Base-by-base conservation (phyloP, 306 rosid genomes). In the Sophora flavescens region DNA sequence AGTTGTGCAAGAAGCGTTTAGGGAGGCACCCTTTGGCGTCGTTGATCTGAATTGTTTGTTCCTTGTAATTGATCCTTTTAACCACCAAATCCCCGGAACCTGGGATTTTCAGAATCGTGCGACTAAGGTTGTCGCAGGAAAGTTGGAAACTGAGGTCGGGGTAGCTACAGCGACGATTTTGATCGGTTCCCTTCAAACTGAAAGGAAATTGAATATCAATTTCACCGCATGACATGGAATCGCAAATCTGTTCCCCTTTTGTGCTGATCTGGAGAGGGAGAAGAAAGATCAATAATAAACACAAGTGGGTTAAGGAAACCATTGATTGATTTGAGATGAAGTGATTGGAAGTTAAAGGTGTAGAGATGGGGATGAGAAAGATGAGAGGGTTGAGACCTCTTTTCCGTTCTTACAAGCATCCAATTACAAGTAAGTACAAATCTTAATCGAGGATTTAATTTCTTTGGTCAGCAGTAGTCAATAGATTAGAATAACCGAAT, bases 161-260 rank as follows among this genome's bases (percentile, higher is more conserved):
- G 7, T 14, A 76, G 50, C 68, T 33, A 13, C 85, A 81, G 1
- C 8, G 8, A 36, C 6, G 36, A 4, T 54, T 61, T 76, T 81
- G 62, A 17, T 63, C 76, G 17, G 63, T 6, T 53, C 28, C 58
- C 70, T 22, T 76, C 15, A 81, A 62, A 0, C 50, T 39, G 22
- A 81, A 81, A n/a, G 85, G 85, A 13, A 81, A 81, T 5, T 48
- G 14, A 6, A 81, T 76, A 18, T 63, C 63, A 2, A 70, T 36
- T 2, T 54, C 58, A 7, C 78, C 85, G 1, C 85, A 81, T 62
- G 78, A 6, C 14, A 44, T 6, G 48, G 3, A 26, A 0, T 63
- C 61, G 54, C 81, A 81, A 6, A 32, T 14, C 0, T 11, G 62
- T 52, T 62, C 7, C 8, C 12, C 68, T 44, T 26, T 54, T 11